phyloP scores from a whole-genome alignment of 2,329 filamentous ascomycete genomes.

The Gyromitra esculenta region DNA sequence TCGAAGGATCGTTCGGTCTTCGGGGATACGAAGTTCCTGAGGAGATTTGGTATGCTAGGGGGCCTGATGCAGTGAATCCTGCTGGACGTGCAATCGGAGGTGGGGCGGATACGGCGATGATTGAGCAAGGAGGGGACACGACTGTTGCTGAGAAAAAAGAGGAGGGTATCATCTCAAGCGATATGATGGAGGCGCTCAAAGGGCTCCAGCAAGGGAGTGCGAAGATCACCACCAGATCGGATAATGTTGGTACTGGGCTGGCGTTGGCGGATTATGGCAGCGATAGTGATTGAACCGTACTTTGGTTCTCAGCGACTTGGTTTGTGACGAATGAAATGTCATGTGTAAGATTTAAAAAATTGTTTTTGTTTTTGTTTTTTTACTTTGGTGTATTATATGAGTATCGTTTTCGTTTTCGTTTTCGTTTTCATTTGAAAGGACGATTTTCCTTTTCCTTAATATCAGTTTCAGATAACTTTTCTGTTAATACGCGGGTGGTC shows the following conservation, averaged over 20 bases:
- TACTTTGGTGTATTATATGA: background rate
- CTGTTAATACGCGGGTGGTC: background rate
- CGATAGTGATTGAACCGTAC: slow-evolving; percentile 72
- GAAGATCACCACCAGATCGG: slow-evolving; percentile 64
- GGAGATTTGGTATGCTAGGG: slow-evolving; percentile 88
- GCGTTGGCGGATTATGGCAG: slow-evolving; percentile 90
- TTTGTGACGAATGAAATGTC: background rate
- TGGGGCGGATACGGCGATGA: slow-evolving; percentile 69
- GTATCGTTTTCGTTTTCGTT: background rate
- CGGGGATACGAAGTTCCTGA: slow-evolving; percentile 94
- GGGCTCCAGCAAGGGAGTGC: slow-evolving; percentile 63
- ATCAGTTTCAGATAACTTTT: background rate
- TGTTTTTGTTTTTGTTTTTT: too few relatives aligned
- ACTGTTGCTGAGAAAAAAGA: slow-evolving; percentile 62
- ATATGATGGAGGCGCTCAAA: slow-evolving; percentile 81
- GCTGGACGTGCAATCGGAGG: slow-evolving; percentile 68
- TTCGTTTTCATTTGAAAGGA: background rate
- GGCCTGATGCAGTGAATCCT: slow-evolving; percentile 73
- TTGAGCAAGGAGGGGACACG: slow-evolving; percentile 66
- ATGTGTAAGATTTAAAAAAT: background rate
- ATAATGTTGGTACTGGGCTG: slow-evolving; percentile 66
- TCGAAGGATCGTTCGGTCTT: slow-evolving; percentile 87
- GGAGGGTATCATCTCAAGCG: slow-evolving; percentile 80
- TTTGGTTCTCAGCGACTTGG: background rate
- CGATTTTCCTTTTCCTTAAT: background rate